Conservation (phyloP, 2,329 filamentous ascomycete genomes). For the Septoria linicola region DNA sequence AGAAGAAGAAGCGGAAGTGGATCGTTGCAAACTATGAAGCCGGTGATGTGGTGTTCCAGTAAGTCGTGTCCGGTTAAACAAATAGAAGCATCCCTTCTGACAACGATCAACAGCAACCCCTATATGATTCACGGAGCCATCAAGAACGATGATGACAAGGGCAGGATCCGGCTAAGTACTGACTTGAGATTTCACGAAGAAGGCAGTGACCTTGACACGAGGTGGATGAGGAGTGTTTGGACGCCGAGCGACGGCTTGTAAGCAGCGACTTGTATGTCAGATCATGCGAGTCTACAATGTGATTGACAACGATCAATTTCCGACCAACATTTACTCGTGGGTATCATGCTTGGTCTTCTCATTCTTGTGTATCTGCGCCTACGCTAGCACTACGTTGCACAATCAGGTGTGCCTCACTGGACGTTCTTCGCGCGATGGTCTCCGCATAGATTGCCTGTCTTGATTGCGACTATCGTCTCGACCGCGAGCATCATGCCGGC, state of each 20-base stretch:
- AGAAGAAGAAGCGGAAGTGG: constrained; percentile 41
- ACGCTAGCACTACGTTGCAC: not conserved
- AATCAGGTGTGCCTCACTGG: not conserved
- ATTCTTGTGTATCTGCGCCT: too few relatives aligned
- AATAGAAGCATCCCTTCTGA: not conserved
- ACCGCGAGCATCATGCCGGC: constrained; percentile 1
- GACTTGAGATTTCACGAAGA: constrained; percentile 47
- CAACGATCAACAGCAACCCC: constrained; percentile 32
- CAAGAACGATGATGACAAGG: constrained; percentile 43
- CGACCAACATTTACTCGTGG: not conserved
- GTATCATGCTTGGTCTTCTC: constrained; percentile 1
- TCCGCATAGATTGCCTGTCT: constrained; percentile 6
- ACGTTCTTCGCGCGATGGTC: not conserved
- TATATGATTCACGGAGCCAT: constrained; percentile 45
- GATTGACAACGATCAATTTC: too few relatives aligned
- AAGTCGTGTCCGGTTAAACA: not conserved
- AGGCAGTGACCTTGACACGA: constrained; percentile 36
- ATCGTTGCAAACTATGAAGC: constrained; percentile 56
- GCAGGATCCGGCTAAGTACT: constrained; percentile 43
- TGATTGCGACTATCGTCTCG: constrained; percentile 13
- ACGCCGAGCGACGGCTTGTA: constrained; percentile 39
- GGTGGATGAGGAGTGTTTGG: constrained; percentile 42
- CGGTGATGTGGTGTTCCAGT: constrained; percentile 51
- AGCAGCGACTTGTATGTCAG: not conserved
- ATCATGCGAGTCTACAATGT: not conserved